Evolutionary conservation across 192 early-diverging fungal genomes (phyloP).

Genomic region (Haplosporangium gracile): DNA sequence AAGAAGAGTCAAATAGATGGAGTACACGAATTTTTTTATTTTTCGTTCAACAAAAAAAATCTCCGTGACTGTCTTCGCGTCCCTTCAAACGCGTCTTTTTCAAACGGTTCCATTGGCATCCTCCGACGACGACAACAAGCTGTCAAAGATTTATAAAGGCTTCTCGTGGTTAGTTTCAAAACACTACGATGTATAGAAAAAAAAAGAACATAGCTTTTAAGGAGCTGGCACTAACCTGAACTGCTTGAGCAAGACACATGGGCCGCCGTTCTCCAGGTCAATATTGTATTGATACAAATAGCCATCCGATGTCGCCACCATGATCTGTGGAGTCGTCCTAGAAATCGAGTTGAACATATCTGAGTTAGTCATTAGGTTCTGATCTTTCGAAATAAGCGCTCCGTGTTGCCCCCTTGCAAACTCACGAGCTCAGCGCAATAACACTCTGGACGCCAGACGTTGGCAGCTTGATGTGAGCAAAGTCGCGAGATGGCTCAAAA

Average conservation of each 20-base stretch:
- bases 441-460: conserved; percentile 79
- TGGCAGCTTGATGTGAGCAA: conserved; percentile 93
- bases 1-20: background rate
- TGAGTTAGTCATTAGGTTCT: background rate
- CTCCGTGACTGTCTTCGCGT: background rate
- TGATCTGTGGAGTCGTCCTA: conserved; percentile 81
- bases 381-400: background rate
- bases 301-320: conserved; percentile 93
- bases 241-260: conserved; percentile 87
- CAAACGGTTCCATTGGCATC: background rate
- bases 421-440: conserved; percentile 78
- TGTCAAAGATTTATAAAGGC: background rate
- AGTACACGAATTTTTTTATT: conserved; percentile 18
- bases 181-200: background rate
- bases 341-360: background rate
- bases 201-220: background rate
- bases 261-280: conserved; percentile 90
- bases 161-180: background rate
- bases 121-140: conserved; percentile 15
- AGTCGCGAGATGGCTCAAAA: conserved; percentile 96
- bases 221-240: conserved; percentile 62
- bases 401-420: background rate
- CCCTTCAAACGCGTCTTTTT: background rate
- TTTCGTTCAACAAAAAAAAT: conserved; percentile 6
- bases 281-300: conserved; percentile 93